These are phyloP conservation scores for Sedum album DNA, from an alignment of 164 flowering plant species.

Conservation along the genomic window DNA sequence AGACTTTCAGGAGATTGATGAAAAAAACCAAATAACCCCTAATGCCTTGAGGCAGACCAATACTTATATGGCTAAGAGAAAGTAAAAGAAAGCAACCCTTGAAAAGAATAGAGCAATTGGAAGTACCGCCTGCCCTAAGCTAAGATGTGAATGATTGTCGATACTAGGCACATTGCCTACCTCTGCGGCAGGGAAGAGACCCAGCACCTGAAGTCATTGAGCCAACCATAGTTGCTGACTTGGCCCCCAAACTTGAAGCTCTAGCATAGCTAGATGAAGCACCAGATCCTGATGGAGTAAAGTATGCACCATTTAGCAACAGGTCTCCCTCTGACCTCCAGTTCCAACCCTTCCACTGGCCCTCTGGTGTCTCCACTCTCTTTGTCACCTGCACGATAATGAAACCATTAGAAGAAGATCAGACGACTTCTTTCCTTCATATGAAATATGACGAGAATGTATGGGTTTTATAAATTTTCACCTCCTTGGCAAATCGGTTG, in stretches of 20 bases:
- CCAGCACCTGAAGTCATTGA: conserved; percentile 80
- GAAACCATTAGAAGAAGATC: neutral
- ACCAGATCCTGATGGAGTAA: conserved; percentile 84
- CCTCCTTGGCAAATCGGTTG: conserved; percentile 77
- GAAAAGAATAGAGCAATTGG: neutral
- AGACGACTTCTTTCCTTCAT: neutral
- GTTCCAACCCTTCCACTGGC: conserved; percentile 71
- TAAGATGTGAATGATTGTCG: neutral
- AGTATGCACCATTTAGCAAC: conserved; percentile 84
- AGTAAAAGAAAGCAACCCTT: neutral
- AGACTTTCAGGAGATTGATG: neutral
- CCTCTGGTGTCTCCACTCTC: conserved; percentile 53
- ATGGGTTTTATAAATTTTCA: conserved; percentile 10
- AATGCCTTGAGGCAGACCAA: conserved; percentile 1
- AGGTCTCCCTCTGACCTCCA: conserved; percentile 98
- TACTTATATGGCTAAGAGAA: neutral
- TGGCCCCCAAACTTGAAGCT: conserved; percentile 92
- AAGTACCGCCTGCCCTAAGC: neutral
- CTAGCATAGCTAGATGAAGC: conserved; percentile 83
- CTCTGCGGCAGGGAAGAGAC: conserved; percentile 61
- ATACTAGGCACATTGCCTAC: conserved; percentile 43
- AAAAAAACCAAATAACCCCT: neutral
- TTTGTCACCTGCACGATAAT: conserved; percentile 62
- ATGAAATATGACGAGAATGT: neutral
- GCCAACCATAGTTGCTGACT: conserved; percentile 82